These are phyloP conservation scores for Tagetes patula DNA, from an alignment of 129 eudicot species.

Conservation along the genomic window DNA sequence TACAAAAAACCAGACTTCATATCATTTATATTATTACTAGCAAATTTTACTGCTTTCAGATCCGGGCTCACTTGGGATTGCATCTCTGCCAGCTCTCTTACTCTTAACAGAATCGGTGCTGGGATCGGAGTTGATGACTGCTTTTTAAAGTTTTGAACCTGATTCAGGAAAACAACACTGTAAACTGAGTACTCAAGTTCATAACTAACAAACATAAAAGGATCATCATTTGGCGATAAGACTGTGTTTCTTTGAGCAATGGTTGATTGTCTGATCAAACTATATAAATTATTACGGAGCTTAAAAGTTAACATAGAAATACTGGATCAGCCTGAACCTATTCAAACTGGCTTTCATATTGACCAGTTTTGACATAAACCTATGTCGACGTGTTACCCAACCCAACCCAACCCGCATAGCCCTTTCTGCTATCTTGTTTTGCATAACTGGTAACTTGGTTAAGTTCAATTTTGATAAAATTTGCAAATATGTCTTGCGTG, in stretches of 20 bases:
- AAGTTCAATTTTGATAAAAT: background rate
- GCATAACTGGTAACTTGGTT: background rate
- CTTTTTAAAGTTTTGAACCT: slow-evolving; percentile 60
- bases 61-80: slow-evolving; percentile 59
- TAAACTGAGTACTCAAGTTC: background rate
- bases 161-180: slow-evolving; percentile 12
- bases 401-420: background rate
- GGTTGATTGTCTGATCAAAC: background rate
- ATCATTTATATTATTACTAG: slow-evolving; percentile 50
- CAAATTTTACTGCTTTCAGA: slow-evolving; percentile 40
- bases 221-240: background rate
- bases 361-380: background rate
- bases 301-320: background rate
- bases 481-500: background rate
- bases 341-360: too few relatives aligned
- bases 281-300: background rate
- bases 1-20: slow-evolving; percentile 62
- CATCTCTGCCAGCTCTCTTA: slow-evolving; percentile 85
- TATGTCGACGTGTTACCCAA: background rate
- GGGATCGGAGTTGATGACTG: slow-evolving; percentile 72
- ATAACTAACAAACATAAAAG: background rate
- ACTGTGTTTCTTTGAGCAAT: background rate
- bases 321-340: too few relatives aligned
- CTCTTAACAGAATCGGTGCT: slow-evolving; percentile 65
- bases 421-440: background rate